Evolutionary conservation across 495 filamentous ascomycete genomes (phyloP).

Genomic region (Penicillium pulvis): DNA sequence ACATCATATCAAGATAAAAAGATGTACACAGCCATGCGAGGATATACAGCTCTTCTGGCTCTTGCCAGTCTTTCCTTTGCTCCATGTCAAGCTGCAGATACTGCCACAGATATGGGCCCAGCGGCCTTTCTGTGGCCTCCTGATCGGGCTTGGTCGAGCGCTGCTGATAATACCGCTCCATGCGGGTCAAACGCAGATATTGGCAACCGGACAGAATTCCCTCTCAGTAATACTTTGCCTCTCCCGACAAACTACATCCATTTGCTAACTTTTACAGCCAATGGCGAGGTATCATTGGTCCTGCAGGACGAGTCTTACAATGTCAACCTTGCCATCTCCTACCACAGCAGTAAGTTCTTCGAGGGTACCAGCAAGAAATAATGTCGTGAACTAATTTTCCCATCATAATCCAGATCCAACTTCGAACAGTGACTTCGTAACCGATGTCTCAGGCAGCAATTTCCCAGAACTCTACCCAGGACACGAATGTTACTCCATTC

Average conservation of each 20-base stretch:
- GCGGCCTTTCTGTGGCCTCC: slow-evolving; percentile 57
- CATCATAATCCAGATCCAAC: slow-evolving; percentile 32
- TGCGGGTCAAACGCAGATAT: slow-evolving; percentile 46
- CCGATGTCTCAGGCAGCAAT: slow-evolving; percentile 32
- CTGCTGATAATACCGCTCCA: slow-evolving; percentile 47
- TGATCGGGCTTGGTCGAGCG: slow-evolving; percentile 47
- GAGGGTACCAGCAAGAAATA: background rate
- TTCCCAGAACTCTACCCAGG: slow-evolving; percentile 43
- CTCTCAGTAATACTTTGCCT: slow-evolving; percentile 33
- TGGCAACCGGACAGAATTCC: slow-evolving; percentile 47
- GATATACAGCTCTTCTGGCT: slow-evolving; percentile 11
- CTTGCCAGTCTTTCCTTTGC: slow-evolving; percentile 11
- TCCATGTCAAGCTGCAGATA: slow-evolving; percentile 11
- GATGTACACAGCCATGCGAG: slow-evolving; percentile 4
- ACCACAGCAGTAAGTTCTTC: slow-evolving; percentile 37
- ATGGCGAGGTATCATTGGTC: slow-evolving; percentile 37
- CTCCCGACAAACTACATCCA: background rate
- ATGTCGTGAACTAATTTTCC: slow-evolving; percentile 6
- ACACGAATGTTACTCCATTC: slow-evolving; percentile 54
- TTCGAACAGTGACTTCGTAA: slow-evolving; percentile 44
- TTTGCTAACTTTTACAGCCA: slow-evolving; percentile 21
- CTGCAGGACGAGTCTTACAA: slow-evolving; percentile 47
- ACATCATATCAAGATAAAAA: background rate
- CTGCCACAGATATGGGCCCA: slow-evolving; percentile 47
- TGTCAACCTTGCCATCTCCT: slow-evolving; percentile 48